Base-by-base conservation (phyloP, 2,329 filamentous ascomycete genomes). In the Penicillium sclerotigenum region DNA sequence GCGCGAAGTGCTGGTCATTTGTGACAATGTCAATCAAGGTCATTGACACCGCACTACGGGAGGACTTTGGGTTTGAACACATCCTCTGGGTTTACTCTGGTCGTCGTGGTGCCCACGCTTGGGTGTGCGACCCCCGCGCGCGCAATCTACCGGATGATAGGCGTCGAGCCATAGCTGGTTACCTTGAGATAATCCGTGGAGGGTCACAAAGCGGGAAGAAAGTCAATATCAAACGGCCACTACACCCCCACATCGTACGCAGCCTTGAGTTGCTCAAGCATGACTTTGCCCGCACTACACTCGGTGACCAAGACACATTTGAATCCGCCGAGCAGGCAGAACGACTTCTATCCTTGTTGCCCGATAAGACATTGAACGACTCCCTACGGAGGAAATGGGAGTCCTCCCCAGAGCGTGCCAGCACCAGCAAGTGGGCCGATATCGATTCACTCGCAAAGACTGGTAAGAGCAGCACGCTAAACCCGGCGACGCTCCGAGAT, bases 61-160 rank as follows among this genome's bases (percentile, higher is more conserved):
- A 97, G 20, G 94, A 99, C 74, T 97, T 99, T 77, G 94, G 92
- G 43, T 99, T 97, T 76, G 87, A 89, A 70, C 93, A 99, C 75
- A 93, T 99, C 68, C 82, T 99, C 74, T 99, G 94, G 94, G 92
- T 99, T 7, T 99, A 99, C 75, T 99, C 94, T 0, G 94, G 94
- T 65, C 88, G 94, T 74, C 86, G 94, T 82, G 94, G 94, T 78
- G 92, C 90, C 29, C 94, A 99, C 85, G 94, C 94, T 6, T 99
- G 94, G 94, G 89, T 99, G 11, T 97, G 93, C 71, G 94, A 99
- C 73, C 90, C 88, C 69, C 87, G 87, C 55, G 94, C 92, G 0
- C 84, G 94, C 55, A 81, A 81, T 33, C 84, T 99, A 79, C 89
- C 96, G 61, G 94, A 99, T 67, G 84, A 88, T 65, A 91, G 90